A percentile compares a stretch with the other conserved stretches of the same genome.
These are phyloP conservation scores for Ganoderma resinaceum DNA, from an alignment of 1,284 basidiomycete species.

Conservation along the genomic window DNA sequence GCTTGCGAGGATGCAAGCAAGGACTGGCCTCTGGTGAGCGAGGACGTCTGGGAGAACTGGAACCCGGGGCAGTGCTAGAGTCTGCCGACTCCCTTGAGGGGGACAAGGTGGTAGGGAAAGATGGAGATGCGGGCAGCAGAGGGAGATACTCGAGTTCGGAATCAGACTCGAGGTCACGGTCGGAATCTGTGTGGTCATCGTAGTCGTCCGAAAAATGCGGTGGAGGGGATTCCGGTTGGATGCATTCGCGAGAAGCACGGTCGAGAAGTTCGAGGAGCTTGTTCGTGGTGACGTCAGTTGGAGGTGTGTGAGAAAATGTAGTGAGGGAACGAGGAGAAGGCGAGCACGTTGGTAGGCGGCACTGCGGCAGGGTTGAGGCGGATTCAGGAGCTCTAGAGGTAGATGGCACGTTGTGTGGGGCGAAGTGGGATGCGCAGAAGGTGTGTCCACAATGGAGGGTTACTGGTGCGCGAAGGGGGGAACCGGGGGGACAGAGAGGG, in stretches of 20 bases:
- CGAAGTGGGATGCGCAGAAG: slow-evolving; percentile 41
- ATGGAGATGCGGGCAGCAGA: slow-evolving; percentile 19
- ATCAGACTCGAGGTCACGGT: slow-evolving; percentile 31
- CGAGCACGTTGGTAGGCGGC: slow-evolving; percentile 44
- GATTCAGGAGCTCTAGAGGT: slow-evolving; percentile 21
- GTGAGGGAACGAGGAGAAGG: slow-evolving; percentile 24
- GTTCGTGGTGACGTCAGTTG: slow-evolving; percentile 68
- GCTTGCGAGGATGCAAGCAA: slow-evolving; percentile 32
- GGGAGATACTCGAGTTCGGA: slow-evolving; percentile 32
- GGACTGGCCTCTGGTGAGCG: slow-evolving; percentile 23
- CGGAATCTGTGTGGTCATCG: slow-evolving; percentile 36
- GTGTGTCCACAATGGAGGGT: slow-evolving; percentile 46
- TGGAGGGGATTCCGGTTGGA: slow-evolving; percentile 13
- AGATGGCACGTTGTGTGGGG: slow-evolving; percentile 20
- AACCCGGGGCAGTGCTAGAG: neutral
- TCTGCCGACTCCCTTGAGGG: slow-evolving; percentile 5
- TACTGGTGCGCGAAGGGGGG: slow-evolving; percentile 36
- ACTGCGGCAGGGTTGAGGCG: slow-evolving; percentile 35
- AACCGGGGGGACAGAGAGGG: slow-evolving; percentile 37
- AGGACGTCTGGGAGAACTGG: slow-evolving; percentile 14
- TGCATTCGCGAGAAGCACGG: slow-evolving; percentile 19
- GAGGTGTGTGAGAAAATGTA: slow-evolving; percentile 34
- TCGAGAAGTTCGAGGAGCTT: slow-evolving; percentile 61
- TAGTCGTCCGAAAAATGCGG: slow-evolving; percentile 29
- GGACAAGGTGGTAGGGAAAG: slow-evolving; percentile 6